Base-by-base conservation (phyloP, 768 basidiomycete species). In the Russula sp. region DNA sequence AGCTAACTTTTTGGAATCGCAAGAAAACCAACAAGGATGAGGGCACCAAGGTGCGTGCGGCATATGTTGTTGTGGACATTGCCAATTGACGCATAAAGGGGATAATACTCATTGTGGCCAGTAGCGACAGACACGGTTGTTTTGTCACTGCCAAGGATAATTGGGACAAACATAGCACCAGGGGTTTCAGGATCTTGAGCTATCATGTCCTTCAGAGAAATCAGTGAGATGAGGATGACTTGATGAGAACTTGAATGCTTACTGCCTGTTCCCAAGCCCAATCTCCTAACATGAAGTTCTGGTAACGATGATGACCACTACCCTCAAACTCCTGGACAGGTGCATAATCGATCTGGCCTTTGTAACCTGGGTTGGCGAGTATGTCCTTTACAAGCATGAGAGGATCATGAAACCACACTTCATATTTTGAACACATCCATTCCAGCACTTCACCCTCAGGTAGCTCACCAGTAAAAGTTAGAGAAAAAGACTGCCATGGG, bases 101-200 rank as follows among this genome's bases (percentile, higher is more conserved):
- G 72, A 31, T 71, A 68, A 49, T 69, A 75, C 9, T 73, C 66
- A 40, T 68, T 69, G 1, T 72, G 60, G 4, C 72, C 70, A 0
- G 59, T 70, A 2, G 61, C 67, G 3, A 73, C 70, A 5, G 72
- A 79, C 0, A 78, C 76, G 0, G 76, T 78, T 0, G 77, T 79
- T 60, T 79, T 79, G 59, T 80, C 75, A 57, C 75, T 77, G 1
- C 77, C 77, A 1, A 65, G 62, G 18, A 78, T 60, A 22, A 78
- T 27, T 27, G 62, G 0, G 73, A n/a, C 8, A 4, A 48, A 11
- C 9, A 48, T 22, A 70, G 3, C 73, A 6, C 77, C 77, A 51
- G 71, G 70, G 8, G 65, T 73, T 31, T 45, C 22, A 7, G 68
- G 54, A 57, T 73, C 61, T 32, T 59, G 10, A 18, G 57, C 44